Conservation (phyloP, 441 rosid species). For the Populus hybrid region DNA sequence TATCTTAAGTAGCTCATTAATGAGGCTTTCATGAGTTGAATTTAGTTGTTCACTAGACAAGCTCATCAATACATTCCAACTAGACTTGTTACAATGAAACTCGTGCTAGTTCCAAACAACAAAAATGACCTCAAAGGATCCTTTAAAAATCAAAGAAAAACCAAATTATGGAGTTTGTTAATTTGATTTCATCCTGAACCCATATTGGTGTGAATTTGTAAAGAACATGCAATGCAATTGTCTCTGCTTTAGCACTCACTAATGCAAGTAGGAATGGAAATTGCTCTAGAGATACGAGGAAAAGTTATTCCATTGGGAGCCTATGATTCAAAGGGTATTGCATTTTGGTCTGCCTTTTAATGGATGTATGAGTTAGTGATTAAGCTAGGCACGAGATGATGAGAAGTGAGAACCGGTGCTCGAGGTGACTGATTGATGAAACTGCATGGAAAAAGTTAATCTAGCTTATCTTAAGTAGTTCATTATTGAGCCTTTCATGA, state of each 20-base stretch:
- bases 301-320: background rate
- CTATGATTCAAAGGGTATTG: background rate
- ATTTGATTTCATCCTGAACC: background rate
- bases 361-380: too few relatives aligned
- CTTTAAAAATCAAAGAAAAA: background rate
- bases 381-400: too few relatives aligned
- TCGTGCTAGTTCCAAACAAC: background rate
- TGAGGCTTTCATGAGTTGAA: too few relatives aligned
- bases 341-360: background rate
- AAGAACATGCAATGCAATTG: background rate
- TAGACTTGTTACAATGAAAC: background rate
- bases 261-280: background rate
- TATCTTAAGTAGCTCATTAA: too few relatives aligned
- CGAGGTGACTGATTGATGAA: background rate
- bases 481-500: too few relatives aligned
- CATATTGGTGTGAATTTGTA: too few relatives aligned
- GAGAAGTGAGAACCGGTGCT: background rate
- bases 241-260: background rate
- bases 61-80: background rate
- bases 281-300: background rate
- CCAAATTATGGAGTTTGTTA: background rate
- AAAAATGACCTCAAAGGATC: background rate
- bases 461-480: background rate
- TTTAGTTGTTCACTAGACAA: background rate
- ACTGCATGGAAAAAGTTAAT: background rate